These are phyloP conservation scores for Neurospora sublineolata DNA, from an alignment of 495 filamentous ascomycete species.

Conservation along the genomic window DNA sequence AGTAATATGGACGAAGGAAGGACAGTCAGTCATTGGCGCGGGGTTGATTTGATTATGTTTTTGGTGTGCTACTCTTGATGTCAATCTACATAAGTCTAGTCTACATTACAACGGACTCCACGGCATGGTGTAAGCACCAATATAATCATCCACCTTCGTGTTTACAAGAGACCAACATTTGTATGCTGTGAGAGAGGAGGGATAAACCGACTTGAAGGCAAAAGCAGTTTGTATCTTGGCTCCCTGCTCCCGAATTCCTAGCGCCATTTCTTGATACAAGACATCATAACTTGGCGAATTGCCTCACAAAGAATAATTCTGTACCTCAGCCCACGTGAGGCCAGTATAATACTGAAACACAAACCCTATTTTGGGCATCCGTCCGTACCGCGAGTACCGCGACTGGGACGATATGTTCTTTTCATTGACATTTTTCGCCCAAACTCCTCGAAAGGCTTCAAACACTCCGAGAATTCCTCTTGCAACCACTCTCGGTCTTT, in stretches of 20 bases:
- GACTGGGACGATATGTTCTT: neutral
- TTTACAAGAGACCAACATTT: no score
- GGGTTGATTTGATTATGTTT: no score
- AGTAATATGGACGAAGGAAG: no score
- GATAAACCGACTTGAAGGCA: neutral
- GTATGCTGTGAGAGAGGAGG: no score
- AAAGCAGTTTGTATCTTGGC: neutral
- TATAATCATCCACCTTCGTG: no score
- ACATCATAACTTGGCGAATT: neutral
- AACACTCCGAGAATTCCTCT: neutral
- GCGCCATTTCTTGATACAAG: neutral
- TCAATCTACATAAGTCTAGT: no score
- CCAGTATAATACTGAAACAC: neutral
- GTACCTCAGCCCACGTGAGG: neutral
- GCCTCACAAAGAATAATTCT: no score
- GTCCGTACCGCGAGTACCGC: neutral
- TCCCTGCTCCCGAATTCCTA: neutral
- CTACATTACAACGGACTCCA: no score
- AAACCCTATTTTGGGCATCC: neutral
- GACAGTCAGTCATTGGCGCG: no score
- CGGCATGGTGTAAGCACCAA: no score
- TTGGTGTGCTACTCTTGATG: no score
- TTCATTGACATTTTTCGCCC: neutral
- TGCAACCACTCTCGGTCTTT: neutral
- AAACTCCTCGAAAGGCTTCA: neutral